Evolutionary conservation across 805 yeast species (phyloP).

Genomic region (Ogataea parapolymorpha): DNA sequence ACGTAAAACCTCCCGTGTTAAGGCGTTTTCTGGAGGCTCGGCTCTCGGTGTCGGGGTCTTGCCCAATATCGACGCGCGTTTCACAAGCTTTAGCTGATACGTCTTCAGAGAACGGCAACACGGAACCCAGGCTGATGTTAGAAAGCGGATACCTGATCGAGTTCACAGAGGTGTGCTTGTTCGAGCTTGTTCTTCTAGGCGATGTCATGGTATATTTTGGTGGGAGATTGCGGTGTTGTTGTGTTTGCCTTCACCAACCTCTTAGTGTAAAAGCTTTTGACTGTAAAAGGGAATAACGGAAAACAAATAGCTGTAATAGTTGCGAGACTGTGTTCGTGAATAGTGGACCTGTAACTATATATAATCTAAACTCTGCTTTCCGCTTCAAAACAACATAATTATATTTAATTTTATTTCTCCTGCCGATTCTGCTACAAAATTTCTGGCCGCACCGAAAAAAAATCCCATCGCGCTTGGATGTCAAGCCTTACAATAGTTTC

Average conservation of each 20-base stretch:
- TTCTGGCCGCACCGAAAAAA: slow-evolving; percentile 7
- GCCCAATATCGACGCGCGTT: neutral
- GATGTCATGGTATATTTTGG: slow-evolving; percentile 1
- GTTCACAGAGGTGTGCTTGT: neutral
- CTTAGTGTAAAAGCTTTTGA: too few relatives aligned
- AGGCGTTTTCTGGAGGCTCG: slow-evolving; percentile 17
- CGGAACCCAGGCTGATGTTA: slow-evolving; percentile 9
- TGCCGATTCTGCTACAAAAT: slow-evolving; percentile 11
- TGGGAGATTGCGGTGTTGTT: slow-evolving; percentile 7
- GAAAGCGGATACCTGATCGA: slow-evolving; percentile 12
- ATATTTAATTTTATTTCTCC: slow-evolving; percentile 9
- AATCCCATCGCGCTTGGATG: neutral
- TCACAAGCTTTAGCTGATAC: neutral
- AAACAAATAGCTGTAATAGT: neutral
- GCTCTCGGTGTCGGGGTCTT: slow-evolving; percentile 1
- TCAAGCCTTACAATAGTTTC: slow-evolving; percentile 2
- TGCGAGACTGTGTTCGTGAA: neutral
- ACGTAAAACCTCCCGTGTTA: slow-evolving; percentile 14
- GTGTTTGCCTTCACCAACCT: neutral
- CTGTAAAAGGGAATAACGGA: too few relatives aligned
- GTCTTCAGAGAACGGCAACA: slow-evolving; percentile 12
- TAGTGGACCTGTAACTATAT: neutral
- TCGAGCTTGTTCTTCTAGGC: neutral
- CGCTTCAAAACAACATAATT: slow-evolving; percentile 11
- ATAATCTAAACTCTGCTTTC: slow-evolving; percentile 1